These are phyloP conservation scores for Cucurbita maxima DNA, from an alignment of 306 rosid species.

Conservation along the genomic window DNA sequence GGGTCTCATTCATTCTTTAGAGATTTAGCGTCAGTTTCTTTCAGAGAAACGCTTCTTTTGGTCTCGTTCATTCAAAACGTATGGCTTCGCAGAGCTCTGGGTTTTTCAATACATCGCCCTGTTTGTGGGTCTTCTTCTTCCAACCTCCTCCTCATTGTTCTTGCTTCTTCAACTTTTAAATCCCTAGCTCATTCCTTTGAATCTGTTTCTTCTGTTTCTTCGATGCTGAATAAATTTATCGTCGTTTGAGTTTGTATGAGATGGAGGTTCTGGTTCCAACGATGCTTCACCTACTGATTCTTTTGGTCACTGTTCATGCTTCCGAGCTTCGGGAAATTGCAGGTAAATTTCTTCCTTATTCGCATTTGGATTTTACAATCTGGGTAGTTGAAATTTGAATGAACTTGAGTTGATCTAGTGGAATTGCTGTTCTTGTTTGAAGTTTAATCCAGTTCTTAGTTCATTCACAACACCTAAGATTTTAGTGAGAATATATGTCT, in stretches of 20 bases:
- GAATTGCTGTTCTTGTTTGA: background rate
- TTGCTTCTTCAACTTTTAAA: conserved; percentile 59
- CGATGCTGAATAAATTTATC: conserved; percentile 3
- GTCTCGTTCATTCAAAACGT: conserved; percentile 11
- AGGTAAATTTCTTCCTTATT: conserved; percentile 30
- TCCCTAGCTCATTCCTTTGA: conserved; percentile 17
- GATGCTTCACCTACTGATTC: conserved; percentile 33
- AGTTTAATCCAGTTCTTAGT: background rate
- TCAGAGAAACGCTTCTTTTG: conserved; percentile 15
- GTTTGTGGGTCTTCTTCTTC: conserved; percentile 26
- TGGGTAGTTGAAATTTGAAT: background rate
- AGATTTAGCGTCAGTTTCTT: conserved; percentile 17
- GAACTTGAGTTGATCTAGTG: background rate
- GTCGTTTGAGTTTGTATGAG: conserved; percentile 27
- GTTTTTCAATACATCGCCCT: conserved; percentile 26
- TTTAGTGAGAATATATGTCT: background rate
- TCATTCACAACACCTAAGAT: background rate
- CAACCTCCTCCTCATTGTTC: conserved; percentile 29
- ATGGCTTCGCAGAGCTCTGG: conserved; percentile 21
- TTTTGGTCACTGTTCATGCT: conserved; percentile 33
- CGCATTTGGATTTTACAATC: background rate
- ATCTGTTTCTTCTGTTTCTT: conserved; percentile 13
- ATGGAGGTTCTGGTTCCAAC: conserved; percentile 26
- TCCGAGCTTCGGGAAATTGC: conserved; percentile 45
- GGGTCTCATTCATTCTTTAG: conserved; percentile 25